Percentiles rank a stretch among this genome's conserved stretches.
Conservation (phyloP, 352 stramenopile genomes). For the Pythium scleroteichum region DNA sequence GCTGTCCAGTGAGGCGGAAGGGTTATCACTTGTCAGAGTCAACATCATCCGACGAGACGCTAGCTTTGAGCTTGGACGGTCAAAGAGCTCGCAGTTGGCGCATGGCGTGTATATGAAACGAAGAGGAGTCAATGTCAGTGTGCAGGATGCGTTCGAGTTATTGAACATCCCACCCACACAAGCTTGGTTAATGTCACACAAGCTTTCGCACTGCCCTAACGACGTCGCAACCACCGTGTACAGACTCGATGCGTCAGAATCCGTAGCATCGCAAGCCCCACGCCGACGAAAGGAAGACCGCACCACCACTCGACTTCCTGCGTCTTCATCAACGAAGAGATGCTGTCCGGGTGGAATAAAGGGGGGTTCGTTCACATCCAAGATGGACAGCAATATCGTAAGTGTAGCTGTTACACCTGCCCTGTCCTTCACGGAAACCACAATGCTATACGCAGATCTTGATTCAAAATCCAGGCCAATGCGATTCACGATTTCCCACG, state of each 20-base stretch:
- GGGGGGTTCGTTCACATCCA: conserved; percentile 31
- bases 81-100: conserved; percentile 21
- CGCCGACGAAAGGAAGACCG: conserved; percentile 17
- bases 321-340: conserved; percentile 32
- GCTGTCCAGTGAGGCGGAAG: conserved; percentile 22
- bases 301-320: not conserved
- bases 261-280: conserved; percentile 15
- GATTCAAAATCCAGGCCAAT: conserved; percentile 30
- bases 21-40: not conserved
- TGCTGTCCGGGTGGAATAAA: conserved; percentile 17
- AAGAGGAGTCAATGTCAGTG: conserved; percentile 1
- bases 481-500: conserved; percentile 17
- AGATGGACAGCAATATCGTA: conserved; percentile 9
- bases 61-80: conserved; percentile 2
- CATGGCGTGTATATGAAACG: conserved; percentile 11
- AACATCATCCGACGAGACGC: not conserved
- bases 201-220: conserved; percentile 19
- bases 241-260: not conserved
- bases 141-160: conserved; percentile 16
- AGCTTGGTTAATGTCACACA: conserved; percentile 5
- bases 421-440: conserved; percentile 20
- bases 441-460: conserved; percentile 13
- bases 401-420: conserved; percentile 14
- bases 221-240: conserved; percentile 11
- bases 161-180: conserved; percentile 23